These are phyloP conservation scores for Delitschia confertaspora DNA, from an alignment of 495 filamentous ascomycete species.

Conservation along the genomic window DNA sequence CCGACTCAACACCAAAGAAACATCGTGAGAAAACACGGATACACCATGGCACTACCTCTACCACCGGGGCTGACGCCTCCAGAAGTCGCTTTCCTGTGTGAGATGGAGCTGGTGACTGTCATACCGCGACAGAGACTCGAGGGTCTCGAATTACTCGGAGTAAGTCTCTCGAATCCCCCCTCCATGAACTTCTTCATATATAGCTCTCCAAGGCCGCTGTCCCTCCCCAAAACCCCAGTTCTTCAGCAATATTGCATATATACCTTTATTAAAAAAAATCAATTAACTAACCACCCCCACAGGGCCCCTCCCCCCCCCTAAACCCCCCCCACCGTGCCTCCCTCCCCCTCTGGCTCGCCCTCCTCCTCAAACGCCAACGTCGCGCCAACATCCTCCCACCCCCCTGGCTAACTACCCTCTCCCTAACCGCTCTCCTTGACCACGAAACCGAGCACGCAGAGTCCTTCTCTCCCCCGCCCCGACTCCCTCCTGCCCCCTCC, in stretches of 20 bases:
- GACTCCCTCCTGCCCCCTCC: constrained; percentile 45
- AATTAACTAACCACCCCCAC: background rate
- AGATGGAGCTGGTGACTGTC: constrained; percentile 91
- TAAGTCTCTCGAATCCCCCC: constrained; percentile 44
- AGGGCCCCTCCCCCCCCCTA: constrained; percentile 73
- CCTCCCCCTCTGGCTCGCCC: constrained; percentile 91
- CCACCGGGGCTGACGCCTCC: constrained; percentile 75
- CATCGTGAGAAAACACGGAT: constrained; percentile 1
- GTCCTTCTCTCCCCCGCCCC: constrained; percentile 67
- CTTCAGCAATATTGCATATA: too few species aligned
- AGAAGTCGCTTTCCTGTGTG: constrained; percentile 91
- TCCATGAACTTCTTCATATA: background rate
- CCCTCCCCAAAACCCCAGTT: constrained; percentile 4
- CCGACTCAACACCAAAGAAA: constrained; percentile 12
- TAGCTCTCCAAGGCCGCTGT: background rate
- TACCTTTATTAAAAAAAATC: background rate
- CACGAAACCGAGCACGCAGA: constrained; percentile 61
- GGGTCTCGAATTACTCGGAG: constrained; percentile 69
- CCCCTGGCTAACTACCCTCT: constrained; percentile 68
- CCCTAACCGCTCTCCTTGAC: constrained; percentile 65
- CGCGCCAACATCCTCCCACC: constrained; percentile 91
- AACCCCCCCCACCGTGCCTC: constrained; percentile 70
- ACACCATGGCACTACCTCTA: constrained; percentile 69
- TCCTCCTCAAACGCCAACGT: constrained; percentile 89
- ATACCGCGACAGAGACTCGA: constrained; percentile 87